A percentile compares a stretch with the other conserved stretches of the same genome.
phyloP scores from a whole-genome alignment of 179 eudicot genomes.

The Beta macrorhiza region DNA sequence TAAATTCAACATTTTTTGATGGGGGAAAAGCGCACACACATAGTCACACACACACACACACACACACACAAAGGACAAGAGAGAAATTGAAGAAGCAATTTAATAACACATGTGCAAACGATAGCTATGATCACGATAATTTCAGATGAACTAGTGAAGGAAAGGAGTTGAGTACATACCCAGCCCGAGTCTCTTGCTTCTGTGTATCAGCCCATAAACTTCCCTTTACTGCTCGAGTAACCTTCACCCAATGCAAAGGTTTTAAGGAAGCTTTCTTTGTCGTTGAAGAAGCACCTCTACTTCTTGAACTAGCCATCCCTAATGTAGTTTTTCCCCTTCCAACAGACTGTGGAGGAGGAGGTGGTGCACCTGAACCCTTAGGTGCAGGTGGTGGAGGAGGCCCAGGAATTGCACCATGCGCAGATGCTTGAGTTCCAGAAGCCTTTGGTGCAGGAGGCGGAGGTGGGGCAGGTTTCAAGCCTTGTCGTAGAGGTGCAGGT shows the following conservation, averaged over 20 bases:
- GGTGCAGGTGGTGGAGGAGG: conserved; percentile 57
- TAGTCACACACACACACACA: not conserved
- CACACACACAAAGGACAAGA: not conserved
- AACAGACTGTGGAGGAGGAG: conserved; percentile 47
- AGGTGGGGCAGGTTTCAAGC: conserved; percentile 38
- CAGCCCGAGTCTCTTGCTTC: conserved; percentile 44
- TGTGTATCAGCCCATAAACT: conserved; percentile 54
- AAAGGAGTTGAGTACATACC: conserved; percentile 31
- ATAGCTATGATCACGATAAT: not conserved
- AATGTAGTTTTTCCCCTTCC: conserved; percentile 57
- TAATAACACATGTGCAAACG: not conserved
- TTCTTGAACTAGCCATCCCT: conserved; percentile 40
- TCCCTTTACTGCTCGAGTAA: conserved; percentile 49
- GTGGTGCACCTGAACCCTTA: conserved; percentile 46
- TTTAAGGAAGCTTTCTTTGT: conserved; percentile 39
- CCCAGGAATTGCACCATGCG: conserved; percentile 29
- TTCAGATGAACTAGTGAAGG: not conserved
- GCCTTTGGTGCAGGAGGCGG: conserved; percentile 26
- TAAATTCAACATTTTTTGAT: not conserved
- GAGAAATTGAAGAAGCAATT: not conserved
- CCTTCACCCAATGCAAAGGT: conserved; percentile 52
- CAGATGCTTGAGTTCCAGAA: conserved; percentile 27
- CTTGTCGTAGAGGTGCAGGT: conserved; percentile 35
- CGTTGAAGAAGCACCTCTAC: conserved; percentile 42
- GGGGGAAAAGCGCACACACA: not conserved